Evolutionary conservation across 345 rosid species (phyloP).

Genomic region (Gossypium herbaceum): DNA sequence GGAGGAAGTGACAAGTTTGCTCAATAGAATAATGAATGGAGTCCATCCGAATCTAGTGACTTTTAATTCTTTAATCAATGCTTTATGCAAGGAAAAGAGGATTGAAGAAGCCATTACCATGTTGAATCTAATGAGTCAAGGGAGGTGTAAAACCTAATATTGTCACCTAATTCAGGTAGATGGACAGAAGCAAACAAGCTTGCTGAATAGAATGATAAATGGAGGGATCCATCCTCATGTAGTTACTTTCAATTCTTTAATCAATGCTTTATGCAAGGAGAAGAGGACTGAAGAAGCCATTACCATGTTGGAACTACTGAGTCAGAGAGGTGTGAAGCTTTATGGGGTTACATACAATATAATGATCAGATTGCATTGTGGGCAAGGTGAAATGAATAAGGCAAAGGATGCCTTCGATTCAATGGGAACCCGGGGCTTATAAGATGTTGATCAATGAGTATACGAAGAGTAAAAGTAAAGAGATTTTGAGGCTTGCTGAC

Average conservation of each 20-base stretch:
- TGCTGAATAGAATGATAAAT: background rate
- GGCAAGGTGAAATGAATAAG: background rate
- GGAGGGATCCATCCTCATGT: background rate
- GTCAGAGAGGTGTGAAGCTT: background rate
- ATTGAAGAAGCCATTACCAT: background rate
- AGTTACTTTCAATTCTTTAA: background rate
- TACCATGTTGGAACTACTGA: no score
- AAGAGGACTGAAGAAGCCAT: no score
- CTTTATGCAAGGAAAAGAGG: background rate
- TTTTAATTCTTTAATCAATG: background rate
- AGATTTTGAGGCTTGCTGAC: background rate
- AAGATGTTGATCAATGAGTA: background rate
- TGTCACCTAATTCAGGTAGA: conserved; percentile 9
- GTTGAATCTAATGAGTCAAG: background rate
- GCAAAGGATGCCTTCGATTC: background rate
- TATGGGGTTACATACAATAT: background rate
- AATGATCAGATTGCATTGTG: background rate
- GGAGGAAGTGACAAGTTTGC: background rate
- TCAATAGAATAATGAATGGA: background rate
- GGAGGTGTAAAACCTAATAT: background rate
- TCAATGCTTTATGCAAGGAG: background rate
- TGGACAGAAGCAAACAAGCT: background rate
- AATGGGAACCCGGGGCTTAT: background rate
- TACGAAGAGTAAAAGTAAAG: background rate
- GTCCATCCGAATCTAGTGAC: background rate